Percentiles rank a stretch among this genome's conserved stretches.
These are phyloP conservation scores for Fusarium praegraminearum DNA, from an alignment of 2,329 filamentous ascomycete genomes.

Conservation along the genomic window DNA sequence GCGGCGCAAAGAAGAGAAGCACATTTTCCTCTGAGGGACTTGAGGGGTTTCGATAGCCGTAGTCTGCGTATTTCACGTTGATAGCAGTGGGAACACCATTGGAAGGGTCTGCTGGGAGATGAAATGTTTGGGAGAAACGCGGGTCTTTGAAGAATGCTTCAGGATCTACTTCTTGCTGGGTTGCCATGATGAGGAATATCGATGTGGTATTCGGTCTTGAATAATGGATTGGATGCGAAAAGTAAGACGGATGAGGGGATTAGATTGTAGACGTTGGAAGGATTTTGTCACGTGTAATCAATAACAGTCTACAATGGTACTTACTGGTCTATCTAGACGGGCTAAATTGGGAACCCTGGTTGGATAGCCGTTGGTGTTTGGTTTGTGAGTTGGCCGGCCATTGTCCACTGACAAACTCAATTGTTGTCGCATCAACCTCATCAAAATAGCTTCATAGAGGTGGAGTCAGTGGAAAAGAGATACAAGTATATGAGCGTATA, in stretches of 20 bases:
- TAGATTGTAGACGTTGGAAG: neutral
- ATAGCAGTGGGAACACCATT: neutral
- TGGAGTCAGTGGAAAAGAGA: too few relatives aligned
- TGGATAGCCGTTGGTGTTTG: neutral
- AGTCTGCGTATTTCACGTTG: slow-evolving; percentile 22
- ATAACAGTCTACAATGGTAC: neutral
- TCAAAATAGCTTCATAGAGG: neutral
- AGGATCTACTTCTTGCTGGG: neutral
- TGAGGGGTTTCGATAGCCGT: slow-evolving; percentile 18
- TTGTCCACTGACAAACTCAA: neutral
- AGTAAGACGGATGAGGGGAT: neutral
- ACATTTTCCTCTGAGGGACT: slow-evolving; percentile 20
- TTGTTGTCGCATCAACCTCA: neutral
- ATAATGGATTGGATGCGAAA: neutral
- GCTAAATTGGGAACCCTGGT: neutral
- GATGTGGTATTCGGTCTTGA: neutral
- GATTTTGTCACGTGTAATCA: neutral
- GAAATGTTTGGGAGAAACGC: slow-evolving; percentile 21
- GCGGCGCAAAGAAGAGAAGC: slow-evolving; percentile 20
- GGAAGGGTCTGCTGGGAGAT: slow-evolving; percentile 1
- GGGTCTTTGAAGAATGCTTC: slow-evolving; percentile 14
- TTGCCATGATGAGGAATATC: neutral
- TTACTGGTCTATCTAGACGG: neutral
- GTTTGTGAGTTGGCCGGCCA: neutral
- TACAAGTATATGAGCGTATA: too few relatives aligned